phyloP scores from a whole-genome alignment of 2,329 filamentous ascomycete genomes.

The Alternaria consortialis region DNA sequence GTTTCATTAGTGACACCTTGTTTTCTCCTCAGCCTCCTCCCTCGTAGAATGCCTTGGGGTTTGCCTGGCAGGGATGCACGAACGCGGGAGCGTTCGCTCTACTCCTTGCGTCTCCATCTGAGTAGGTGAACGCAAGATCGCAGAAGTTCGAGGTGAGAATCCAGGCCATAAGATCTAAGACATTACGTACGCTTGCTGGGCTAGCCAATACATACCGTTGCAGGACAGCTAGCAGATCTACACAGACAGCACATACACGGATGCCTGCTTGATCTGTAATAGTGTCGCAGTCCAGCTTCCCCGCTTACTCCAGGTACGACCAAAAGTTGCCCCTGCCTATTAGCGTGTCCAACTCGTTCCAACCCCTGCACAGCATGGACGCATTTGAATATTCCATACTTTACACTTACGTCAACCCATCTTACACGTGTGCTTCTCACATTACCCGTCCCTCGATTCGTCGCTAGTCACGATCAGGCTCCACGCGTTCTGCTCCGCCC shows the following conservation, averaged over 20 bases:
- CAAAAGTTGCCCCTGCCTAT: not conserved
- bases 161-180: not conserved
- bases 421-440: not conserved
- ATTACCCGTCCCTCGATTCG: not conserved
- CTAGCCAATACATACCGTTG: not conserved
- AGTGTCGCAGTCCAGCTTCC: not conserved
- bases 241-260: not conserved
- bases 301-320: not conserved
- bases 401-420: not conserved
- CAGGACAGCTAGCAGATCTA: not conserved
- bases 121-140: not conserved
- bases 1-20: constrained; percentile 4
- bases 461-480: constrained; percentile 2
- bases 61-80: not conserved
- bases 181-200: not conserved
- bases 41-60: not conserved
- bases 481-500: constrained; percentile 18
- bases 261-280: constrained; percentile 3
- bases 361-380: not conserved
- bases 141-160: accelerated
- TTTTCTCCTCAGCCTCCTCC: not conserved
- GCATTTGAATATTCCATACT: not conserved
- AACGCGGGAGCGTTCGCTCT: not conserved
- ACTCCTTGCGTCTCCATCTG: not conserved
- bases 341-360: not conserved